Evolutionary conservation across 495 filamentous ascomycete genomes (phyloP), one percentile per base, ranked within the genome.

Genomic region (Hypoxylon rickii): DNA sequence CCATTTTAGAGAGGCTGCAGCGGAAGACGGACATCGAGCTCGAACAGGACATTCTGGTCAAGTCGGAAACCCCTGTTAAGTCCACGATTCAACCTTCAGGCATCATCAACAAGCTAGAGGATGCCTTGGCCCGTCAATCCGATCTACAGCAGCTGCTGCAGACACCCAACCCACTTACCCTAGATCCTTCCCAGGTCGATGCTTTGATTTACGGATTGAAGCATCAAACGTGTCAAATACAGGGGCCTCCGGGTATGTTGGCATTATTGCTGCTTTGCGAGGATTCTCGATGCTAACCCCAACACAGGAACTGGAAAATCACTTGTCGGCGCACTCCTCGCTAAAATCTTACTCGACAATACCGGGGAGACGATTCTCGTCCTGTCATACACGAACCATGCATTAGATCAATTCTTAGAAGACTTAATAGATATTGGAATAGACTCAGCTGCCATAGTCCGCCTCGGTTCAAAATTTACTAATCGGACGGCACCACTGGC

Each of bases 241-340:
- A 92, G 69, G 89, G 89, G 0, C 89, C 89, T 0, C 89, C 89
- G 69, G 88, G 87, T 87, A 75, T 37, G 73, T n/a, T n/a, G 51
- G 46, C 3, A 13, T 3, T 11, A n/a, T n/a, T n/a, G n/a, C n/a
- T n/a, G n/a, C n/a, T n/a, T n/a, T n/a, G n/a, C n/a, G n/a, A n/a
- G n/a, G n/a, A n/a, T n/a, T n/a, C n/a, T 41, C 31, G 33, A 55
- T 51, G 17, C 60, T 58, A 65, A 8, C 4, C 21, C 2, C 37
- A 22, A 42, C 50, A 10, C 37, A 89, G 88, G 88, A 2, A 93
- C 89, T 2, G 89, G 90, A 3, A 92, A 93, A 49, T 89, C 87
- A 0, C 89, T 91, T 52, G 82, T 90, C 24, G 89, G 90, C 0
- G 84, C 87, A 0, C 68, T 88, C 2, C 59, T 89, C 12, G 81